Evolutionary conservation across 306 rosid genomes (phyloP).

Genomic region (Pterocarpus santalinus): DNA sequence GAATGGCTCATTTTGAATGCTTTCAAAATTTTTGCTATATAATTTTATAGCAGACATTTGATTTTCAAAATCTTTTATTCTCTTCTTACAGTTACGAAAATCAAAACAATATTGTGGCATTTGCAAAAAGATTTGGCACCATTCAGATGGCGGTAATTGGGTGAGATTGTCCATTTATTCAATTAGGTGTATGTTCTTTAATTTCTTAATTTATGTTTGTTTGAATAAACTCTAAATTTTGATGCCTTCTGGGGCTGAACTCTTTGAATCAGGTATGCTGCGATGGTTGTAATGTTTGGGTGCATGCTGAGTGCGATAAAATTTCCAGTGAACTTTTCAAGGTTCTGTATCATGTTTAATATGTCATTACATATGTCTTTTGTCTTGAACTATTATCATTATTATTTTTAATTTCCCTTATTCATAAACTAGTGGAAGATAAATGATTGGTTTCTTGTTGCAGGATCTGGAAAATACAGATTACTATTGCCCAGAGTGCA

Average conservation of each 20-base stretch:
- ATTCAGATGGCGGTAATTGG: constrained; percentile 96
- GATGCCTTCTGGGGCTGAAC: constrained; percentile 46
- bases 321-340: constrained; percentile 70
- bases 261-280: constrained; percentile 79
- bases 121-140: constrained; percentile 95
- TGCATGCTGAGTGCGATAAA: constrained; percentile 92
- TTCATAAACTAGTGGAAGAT: constrained; percentile 29
- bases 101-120: constrained; percentile 97
- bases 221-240: neutral
- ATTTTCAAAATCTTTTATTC: constrained; percentile 39
- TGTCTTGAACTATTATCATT: constrained; percentile 4
- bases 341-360: constrained; percentile 58
- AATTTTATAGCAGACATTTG: constrained; percentile 34
- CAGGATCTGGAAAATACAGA: constrained; percentile 81
- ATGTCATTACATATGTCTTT: constrained; percentile 9
- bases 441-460: constrained; percentile 43
- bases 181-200: constrained; percentile 20
- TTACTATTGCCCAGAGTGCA: constrained; percentile 96
- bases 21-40: constrained; percentile 21
- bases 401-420: constrained; percentile 11
- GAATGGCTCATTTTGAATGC: constrained; percentile 28
- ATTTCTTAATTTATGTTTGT: constrained; percentile 7
- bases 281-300: constrained; percentile 98
- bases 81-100: constrained; percentile 69
- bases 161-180: constrained; percentile 66